Percentiles rank a stretch among this genome's conserved stretches.
Evolutionary conservation across 345 rosid species (phyloP).

Genomic region (Gossypium australe): DNA sequence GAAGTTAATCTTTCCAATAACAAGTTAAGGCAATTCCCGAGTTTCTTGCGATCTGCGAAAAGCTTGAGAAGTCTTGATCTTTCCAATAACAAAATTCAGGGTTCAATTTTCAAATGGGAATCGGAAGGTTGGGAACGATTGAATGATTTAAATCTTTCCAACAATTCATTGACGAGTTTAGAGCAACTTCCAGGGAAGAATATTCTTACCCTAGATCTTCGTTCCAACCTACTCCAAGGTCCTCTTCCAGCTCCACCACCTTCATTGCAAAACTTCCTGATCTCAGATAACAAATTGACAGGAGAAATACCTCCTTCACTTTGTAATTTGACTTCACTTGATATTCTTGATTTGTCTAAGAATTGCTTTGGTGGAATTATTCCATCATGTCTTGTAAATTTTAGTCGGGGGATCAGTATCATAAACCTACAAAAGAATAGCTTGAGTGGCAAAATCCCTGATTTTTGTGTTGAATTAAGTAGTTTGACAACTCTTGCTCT

Average conservation of each 20-base stretch:
- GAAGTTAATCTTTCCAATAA: too few relatives aligned
- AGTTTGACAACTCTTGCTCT: constrained; percentile 4
- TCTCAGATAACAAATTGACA: constrained; percentile 18
- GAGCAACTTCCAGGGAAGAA: background rate
- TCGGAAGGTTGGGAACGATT: background rate
- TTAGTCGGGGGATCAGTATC: fast-evolving
- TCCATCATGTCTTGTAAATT: constrained; percentile 23
- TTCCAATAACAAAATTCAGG: background rate
- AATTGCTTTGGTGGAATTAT: constrained; percentile 17
- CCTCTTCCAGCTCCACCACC: background rate
- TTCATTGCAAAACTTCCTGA: fast-evolving
- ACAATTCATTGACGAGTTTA: background rate
- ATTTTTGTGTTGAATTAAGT: background rate
- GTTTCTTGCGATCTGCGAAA: background rate
- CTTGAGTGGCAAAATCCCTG: constrained; percentile 14
- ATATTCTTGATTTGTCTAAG: constrained; percentile 6
- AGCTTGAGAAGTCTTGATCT: background rate
- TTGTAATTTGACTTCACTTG: constrained; percentile 6
- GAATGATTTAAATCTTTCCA: background rate
- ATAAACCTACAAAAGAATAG: constrained; percentile 11
- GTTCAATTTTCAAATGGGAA: background rate
- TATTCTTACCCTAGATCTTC: background rate
- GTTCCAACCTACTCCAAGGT: constrained; percentile 3
- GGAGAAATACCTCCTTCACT: constrained; percentile 16
- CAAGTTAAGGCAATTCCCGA: background rate